Base-by-base conservation (phyloP, 305 asterid genomes). In the Ruellia speciosa region DNA sequence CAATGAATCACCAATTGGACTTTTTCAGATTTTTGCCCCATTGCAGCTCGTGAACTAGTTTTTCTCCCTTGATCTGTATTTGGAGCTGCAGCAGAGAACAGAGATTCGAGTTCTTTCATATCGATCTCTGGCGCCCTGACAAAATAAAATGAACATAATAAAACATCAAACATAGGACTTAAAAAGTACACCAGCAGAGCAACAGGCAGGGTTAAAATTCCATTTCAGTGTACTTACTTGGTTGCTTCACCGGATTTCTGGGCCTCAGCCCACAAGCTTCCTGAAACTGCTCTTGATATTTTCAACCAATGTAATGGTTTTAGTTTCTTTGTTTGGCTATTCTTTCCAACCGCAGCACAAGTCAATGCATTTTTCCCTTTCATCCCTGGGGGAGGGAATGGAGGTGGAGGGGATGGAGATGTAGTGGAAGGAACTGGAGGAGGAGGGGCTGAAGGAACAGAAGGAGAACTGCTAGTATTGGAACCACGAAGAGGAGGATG, bases 191-290 rank as follows among this genome's bases (percentile, higher is more conserved):
- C 18, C n/a, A 17, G 43, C 5, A n/a, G 40, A 31, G 39, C 39
- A 62, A 48, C 60, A 56, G 9, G 28, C 47, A 48, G 65, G 2
- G 12, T 1, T 37, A 37, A 3, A 37, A 7, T 37, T 37, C 6
- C 9, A 37, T 37, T 7, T 37, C 9, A 37, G 65, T 40, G 53
- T 60, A 74, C 78, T 69, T 78, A 90, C 97, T 74, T 85, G 67
- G 90, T 65, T 75, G 90, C 77, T 73, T 90, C 97, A 34, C 85
- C 82, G 56, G 86, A 73, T 75, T 90, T 90, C 52, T 90, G 97
- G 60, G 96, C 59, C 72, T 90, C 97, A 0, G 96, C 97, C 97
- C 97, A 90, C 82, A 90, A 79, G 84, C 97, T 90, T 72, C 97
- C 97, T 62, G 85, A 82, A 71, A 84, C 97, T 61, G 95, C 97